phyloP scores from a whole-genome alignment of 2,329 filamentous ascomycete species.

The Paecilomyces sp. region DNA sequence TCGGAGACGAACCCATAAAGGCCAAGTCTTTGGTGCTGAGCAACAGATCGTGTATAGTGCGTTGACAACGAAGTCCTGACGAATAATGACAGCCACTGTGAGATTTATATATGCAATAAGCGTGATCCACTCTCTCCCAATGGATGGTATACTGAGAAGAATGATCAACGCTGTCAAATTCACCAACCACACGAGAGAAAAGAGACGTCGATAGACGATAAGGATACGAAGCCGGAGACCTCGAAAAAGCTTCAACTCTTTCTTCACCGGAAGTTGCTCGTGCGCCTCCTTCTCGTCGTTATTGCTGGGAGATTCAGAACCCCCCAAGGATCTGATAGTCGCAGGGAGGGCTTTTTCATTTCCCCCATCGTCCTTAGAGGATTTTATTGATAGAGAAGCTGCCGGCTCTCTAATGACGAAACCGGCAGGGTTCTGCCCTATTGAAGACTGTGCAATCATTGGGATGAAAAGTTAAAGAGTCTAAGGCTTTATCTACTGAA shows the following conservation, averaged over 20 bases:
- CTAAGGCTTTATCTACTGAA: too few species aligned
- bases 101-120: constrained; percentile 28
- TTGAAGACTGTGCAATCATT: too few species aligned
- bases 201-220: constrained; percentile 51
- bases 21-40: constrained; percentile 22
- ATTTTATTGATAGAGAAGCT: too few species aligned
- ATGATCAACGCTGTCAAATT: constrained; percentile 32
- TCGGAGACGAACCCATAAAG: constrained; percentile 25
- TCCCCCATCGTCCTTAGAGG: too few species aligned
- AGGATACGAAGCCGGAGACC: constrained; percentile 36
- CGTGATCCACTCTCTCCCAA: not conserved
- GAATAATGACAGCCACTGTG: constrained; percentile 24
- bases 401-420: too few species aligned
- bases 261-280: not conserved
- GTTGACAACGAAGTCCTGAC: constrained; percentile 36
- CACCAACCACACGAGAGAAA: constrained; percentile 45
- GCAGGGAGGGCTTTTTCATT: too few species aligned
- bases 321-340: too few species aligned
- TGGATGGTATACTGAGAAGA: constrained; percentile 2
- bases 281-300: not conserved
- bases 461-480: too few species aligned
- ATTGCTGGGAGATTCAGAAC: too few species aligned
- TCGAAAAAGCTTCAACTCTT: not conserved
- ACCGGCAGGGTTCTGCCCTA: too few species aligned
- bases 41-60: constrained; percentile 26